phyloP scores from a whole-genome alignment of 805 yeast genomes.

The Lachancea mirantina region DNA sequence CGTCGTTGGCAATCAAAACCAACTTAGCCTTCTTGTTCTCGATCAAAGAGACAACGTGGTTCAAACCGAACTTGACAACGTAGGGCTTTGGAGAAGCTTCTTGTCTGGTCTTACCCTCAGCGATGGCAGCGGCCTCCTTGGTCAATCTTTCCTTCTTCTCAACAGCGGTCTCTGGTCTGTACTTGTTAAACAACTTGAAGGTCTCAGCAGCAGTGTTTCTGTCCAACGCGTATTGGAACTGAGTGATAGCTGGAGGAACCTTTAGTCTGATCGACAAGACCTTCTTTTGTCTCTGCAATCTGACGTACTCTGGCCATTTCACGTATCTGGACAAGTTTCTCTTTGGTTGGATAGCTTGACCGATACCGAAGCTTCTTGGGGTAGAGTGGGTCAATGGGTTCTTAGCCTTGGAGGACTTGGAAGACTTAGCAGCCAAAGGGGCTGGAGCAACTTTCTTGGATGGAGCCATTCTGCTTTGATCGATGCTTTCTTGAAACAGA shows the following conservation, averaged over 20 bases:
- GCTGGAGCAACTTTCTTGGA: constrained; percentile 94
- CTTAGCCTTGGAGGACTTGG: constrained; percentile 52
- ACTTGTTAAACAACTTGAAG: constrained; percentile 96
- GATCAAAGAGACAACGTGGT: constrained; percentile 94
- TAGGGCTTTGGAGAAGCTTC: constrained; percentile 96
- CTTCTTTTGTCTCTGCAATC: constrained; percentile 98
- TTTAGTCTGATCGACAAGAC: constrained; percentile 90
- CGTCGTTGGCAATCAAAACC: constrained; percentile 97
- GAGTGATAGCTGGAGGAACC: constrained; percentile 98
- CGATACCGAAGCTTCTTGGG: constrained; percentile 93
- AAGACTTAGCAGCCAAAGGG: constrained; percentile 75
- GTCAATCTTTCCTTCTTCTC: constrained; percentile 99
- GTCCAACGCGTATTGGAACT: constrained; percentile 93
- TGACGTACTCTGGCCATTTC: constrained; percentile 98
- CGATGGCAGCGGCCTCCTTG: constrained; percentile 98
- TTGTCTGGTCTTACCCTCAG: constrained; percentile 95
- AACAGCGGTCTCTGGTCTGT: constrained; percentile 95
- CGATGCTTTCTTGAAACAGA: neutral
- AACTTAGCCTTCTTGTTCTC: constrained; percentile 99
- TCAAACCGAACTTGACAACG: constrained; percentile 95
- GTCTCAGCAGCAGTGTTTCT: constrained; percentile 98
- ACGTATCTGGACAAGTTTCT: constrained; percentile 95
- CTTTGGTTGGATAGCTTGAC: constrained; percentile 92
- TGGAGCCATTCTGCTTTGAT: constrained; percentile 36
- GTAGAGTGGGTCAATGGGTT: constrained; percentile 87